Base-by-base conservation (phyloP, 2,329 filamentous ascomycete species). In the Aspergillus hiratsukae region DNA sequence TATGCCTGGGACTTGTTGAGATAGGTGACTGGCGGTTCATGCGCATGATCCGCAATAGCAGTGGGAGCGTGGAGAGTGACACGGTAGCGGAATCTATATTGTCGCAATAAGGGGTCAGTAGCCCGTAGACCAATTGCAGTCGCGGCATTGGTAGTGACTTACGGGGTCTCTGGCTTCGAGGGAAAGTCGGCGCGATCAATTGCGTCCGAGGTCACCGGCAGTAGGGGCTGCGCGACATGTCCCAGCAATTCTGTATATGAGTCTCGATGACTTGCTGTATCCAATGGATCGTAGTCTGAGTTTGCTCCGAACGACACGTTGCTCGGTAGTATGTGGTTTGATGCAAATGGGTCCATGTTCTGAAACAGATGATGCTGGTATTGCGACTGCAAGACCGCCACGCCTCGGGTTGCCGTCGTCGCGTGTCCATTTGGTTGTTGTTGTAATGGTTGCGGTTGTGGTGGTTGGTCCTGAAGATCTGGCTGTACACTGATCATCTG, bases 1-100 rank as follows among this genome's bases (percentile, higher is more conserved):
- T 97, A 97, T 9, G 90, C 89, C 70, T 96, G 91, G n/a, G 91
- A 91, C 74, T 96, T 97, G 78, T 97, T 97, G 14, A 97, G 82
- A 69, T 97, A 97, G 0, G 91, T 96, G n/a, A 97, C 84, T 0
- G 92, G 92, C 23, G 96, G 94, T 71, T 96, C 92, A 58, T 95
- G 89, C 1, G 86, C 76, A 60, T 91, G 86, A 71, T 89, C 93
- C 49, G 63, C 87, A 91, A 97, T 97, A 10, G 93, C 92, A 0
- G 93, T 97, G 3, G 92, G 91, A 1, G 92, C 92, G 72, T 94
- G 94, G 40, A 97, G 76, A 0, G 89, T 94, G 46, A 90, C 87
- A 69, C 92, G 88, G 68, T 89, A 97, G 40, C 92, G 84, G 21
- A 45, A 45, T 14, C 41, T 45, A 45, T 4, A 23, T 19, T 19